Conservation (phyloP, 257 asterid genomes). For the Vinca minor region DNA sequence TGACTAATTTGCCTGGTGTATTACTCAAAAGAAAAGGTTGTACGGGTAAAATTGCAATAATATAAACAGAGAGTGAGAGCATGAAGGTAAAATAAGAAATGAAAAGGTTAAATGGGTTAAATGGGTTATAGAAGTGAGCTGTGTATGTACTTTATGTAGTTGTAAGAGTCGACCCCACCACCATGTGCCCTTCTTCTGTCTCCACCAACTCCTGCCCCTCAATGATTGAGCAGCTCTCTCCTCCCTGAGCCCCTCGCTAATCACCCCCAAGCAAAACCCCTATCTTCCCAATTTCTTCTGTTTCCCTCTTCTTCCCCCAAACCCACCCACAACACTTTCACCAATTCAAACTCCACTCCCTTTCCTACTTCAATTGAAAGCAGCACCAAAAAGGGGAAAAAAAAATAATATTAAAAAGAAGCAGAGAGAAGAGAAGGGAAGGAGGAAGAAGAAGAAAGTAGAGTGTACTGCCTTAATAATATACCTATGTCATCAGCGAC, state of each 20-base stretch:
- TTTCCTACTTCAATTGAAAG: too few species aligned
- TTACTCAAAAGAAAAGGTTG: too few species aligned
- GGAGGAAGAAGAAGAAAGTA: background rate
- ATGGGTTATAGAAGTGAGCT: slow-evolving; percentile 7
- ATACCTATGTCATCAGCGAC: slow-evolving; percentile 21
- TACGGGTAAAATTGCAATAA: too few species aligned
- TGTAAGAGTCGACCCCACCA: slow-evolving; percentile 56
- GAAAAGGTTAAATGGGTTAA: background rate
- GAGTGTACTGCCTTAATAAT: too few species aligned
- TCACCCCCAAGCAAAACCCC: too few species aligned
- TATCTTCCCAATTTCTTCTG: too few species aligned
- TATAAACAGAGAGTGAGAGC: too few species aligned
- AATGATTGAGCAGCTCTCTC: slow-evolving; percentile 53
- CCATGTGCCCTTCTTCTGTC: slow-evolving; percentile 97
- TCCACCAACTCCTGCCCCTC: slow-evolving; percentile 95
- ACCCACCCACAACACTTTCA: background rate
- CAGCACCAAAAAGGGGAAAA: background rate
- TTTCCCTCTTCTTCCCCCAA: background rate
- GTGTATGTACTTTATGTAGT: slow-evolving; percentile 13
- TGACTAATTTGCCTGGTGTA: too few species aligned
- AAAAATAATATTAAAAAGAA: too few species aligned
- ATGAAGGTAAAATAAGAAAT: too few species aligned
- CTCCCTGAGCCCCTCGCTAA: background rate
- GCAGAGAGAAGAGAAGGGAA: too few species aligned
- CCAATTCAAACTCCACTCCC: background rate